Evolutionary conservation across 2,329 filamentous ascomycete genomes (phyloP), one percentile per base, ranked within the genome.

Genomic region (Colletotrichum sp.): DNA sequence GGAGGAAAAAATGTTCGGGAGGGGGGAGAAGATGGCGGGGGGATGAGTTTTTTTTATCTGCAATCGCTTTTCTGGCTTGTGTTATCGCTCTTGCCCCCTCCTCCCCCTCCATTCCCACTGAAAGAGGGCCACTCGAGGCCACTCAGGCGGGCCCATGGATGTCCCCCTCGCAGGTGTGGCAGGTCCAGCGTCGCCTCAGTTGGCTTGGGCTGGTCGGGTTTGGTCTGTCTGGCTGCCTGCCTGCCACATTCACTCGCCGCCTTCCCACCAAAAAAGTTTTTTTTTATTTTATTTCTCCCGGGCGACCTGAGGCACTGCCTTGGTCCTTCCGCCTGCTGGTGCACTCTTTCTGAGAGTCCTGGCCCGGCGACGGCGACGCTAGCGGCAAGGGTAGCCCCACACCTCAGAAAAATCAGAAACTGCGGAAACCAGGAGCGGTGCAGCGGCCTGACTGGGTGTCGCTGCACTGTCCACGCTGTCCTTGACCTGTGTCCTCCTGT

Each of bases 31-130:
- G 77, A 72, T 72, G 73, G 79, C 32, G 78, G 74, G 75, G 79
- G 82, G 78, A 77, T 72, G 77, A 80, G 79, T 81, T 80, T 85
- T 85, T 85, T 84, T 83, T 80, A 72, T 79, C 68, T 74, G 78
- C 76, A 79, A 43, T 34, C 34, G 43, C 38, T 64, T 71, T 62
- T 38, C 10, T 52, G 68, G 68, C 61, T 71, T 75, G 72, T 75
- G 72, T 72, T 75, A 75, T 72, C 72, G 52, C 52, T 72, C 69
- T 55, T 62, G 36, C 64, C 73, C 62, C 61, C 68, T 38, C 60
- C 32, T 55, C 18, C 34, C 69, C 62, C 73, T 61, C 66, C 65
- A 38, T 28, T 61, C 58, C 58, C 58, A 61, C 28, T 61, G 58
- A 34, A 61, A 4, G 58, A 24, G 55, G 43, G 43, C 56, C 56